Percentiles rank a stretch among this genome's conserved stretches.
Evolutionary conservation across 768 basidiomycete species (phyloP).

Genomic region (Suillus subalutaceus): DNA sequence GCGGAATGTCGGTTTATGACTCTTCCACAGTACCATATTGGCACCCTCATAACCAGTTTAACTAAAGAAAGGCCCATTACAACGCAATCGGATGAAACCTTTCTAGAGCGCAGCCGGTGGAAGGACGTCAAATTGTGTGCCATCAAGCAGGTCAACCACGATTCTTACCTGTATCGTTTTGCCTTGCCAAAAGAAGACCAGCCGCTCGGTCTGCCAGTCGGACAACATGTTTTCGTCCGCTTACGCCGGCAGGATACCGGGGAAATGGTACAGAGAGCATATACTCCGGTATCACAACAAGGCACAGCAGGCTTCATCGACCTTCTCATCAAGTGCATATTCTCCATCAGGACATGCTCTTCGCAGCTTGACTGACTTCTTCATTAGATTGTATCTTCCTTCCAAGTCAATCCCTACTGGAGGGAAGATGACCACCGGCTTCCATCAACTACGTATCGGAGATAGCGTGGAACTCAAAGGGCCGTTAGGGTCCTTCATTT

Average conservation of each 20-base stretch:
- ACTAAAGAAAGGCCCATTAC: slow-evolving; percentile 5
- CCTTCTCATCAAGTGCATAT: slow-evolving; percentile 52
- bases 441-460: slow-evolving; percentile 48
- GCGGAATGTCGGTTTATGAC: slow-evolving; percentile 13
- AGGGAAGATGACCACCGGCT: slow-evolving; percentile 55
- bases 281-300: slow-evolving; percentile 56
- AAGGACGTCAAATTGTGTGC: slow-evolving; percentile 43
- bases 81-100: slow-evolving; percentile 22
- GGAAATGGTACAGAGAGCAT: slow-evolving; percentile 57
- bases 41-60: slow-evolving; percentile 39
- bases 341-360: not conserved
- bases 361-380: slow-evolving; percentile 12
- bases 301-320: slow-evolving; percentile 50
- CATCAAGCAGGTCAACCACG: slow-evolving; percentile 46
- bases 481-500: slow-evolving; percentile 59
- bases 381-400: slow-evolving; percentile 47
- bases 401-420: slow-evolving; percentile 40
- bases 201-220: slow-evolving; percentile 55
- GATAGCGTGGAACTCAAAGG: slow-evolving; percentile 61
- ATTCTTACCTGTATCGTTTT: slow-evolving; percentile 55
- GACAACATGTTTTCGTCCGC: slow-evolving; percentile 61
- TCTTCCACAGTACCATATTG: slow-evolving; percentile 46
- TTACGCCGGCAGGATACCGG: slow-evolving; percentile 42
- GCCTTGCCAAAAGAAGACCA: slow-evolving; percentile 43
- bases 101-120: slow-evolving; percentile 53